Percentiles rank a stretch among this genome's conserved stretches.
phyloP scores from a whole-genome alignment of 352 stramenopile species.

The Phytophthora pisi region DNA sequence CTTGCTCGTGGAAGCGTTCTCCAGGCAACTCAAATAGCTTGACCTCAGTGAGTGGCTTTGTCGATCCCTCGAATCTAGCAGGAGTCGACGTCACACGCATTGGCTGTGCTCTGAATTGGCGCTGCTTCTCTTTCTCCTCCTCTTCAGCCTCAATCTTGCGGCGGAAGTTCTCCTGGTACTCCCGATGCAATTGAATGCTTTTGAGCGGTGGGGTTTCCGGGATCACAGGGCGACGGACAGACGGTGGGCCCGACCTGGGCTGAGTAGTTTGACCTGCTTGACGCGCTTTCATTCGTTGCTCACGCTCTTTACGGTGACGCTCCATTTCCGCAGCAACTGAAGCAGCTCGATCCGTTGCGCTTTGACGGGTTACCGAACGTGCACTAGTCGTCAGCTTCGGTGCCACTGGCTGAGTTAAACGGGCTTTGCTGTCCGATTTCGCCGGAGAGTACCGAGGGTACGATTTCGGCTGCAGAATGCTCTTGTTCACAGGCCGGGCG shows the following conservation, averaged over 20 bases:
- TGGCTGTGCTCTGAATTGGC: conserved; percentile 74
- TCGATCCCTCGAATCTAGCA: conserved; percentile 67
- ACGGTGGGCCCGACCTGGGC: conserved; percentile 15
- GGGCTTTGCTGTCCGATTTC: conserved; percentile 35
- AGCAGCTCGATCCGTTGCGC: conserved; percentile 37
- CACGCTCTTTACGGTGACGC: conserved; percentile 48
- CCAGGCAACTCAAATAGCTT: conserved; percentile 67
- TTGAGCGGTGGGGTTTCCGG: conserved; percentile 77
- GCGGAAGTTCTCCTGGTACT: conserved; percentile 78
- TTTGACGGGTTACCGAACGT: conserved; percentile 38
- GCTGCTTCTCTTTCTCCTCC: conserved; percentile 56
- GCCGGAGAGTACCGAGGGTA: conserved; percentile 35
- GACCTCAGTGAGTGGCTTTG: conserved; percentile 73
- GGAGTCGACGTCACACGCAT: conserved; percentile 65
- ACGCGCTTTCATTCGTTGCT: conserved; percentile 42
- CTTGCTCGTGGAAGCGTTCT: conserved; percentile 62
- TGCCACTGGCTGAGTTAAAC: conserved; percentile 50
- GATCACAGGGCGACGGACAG: conserved; percentile 49
- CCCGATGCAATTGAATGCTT: conserved; percentile 69
- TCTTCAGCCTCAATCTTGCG: conserved; percentile 63
- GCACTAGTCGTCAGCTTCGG: conserved; percentile 53
- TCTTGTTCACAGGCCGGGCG: conserved; percentile 61
- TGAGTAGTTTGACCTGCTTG: conserved; percentile 17
- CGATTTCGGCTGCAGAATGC: conserved; percentile 53
- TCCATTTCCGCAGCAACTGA: conserved; percentile 44